phyloP scores from a whole-genome alignment of 129 eudicot species.

The Sambucus nigra region DNA sequence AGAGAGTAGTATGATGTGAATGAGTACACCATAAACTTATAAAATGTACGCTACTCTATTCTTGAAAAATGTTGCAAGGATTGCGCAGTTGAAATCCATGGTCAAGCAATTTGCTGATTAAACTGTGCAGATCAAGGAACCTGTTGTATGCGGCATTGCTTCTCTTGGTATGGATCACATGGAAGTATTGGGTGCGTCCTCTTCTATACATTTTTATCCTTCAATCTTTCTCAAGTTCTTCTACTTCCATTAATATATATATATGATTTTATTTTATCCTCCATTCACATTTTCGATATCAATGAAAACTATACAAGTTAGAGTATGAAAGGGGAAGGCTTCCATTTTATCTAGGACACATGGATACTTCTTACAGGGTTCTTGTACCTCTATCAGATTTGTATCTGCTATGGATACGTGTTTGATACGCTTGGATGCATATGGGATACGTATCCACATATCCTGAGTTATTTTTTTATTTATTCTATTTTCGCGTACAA shows the following conservation, averaged over 20 bases:
- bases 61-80: background rate
- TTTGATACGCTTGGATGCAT: too few species aligned
- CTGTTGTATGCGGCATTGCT: conserved; percentile 84
- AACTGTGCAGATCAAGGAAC: conserved; percentile 61
- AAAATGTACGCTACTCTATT: conserved; percentile 5
- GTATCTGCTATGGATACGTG: too few species aligned
- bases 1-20: too few species aligned
- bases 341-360: background rate
- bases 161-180: conserved; percentile 93
- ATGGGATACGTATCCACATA: too few species aligned
- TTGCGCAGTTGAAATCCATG: conserved; percentile 4
- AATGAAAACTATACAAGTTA: background rate
- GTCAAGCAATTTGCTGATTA: conserved; percentile 7
- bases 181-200: conserved; percentile 60
- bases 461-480: too few species aligned
- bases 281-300: background rate
- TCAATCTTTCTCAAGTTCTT: conserved; percentile 2
- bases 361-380: too few species aligned
- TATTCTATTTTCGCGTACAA: too few species aligned
- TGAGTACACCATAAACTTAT: too few species aligned
- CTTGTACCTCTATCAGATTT: too few species aligned
- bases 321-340: background rate
- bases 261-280: background rate
- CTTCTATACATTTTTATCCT: conserved; percentile 5
- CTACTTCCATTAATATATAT: background rate